Base-by-base conservation (phyloP, 192 early-diverging fungal genomes). In the Rhizophagus sp. region DNA sequence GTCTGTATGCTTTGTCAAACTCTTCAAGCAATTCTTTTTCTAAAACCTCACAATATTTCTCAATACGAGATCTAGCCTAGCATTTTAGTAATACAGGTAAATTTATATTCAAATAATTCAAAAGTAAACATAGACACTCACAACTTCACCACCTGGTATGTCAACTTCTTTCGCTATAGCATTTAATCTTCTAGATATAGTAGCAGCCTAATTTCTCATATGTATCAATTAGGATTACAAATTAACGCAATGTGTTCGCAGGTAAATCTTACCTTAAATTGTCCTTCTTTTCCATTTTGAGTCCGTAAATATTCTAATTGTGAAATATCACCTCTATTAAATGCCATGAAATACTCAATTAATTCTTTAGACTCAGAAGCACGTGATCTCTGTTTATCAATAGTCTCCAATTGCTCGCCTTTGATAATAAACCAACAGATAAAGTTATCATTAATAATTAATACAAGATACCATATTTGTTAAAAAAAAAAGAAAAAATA, bases 391-490 rank as follows among this genome's bases (percentile, higher is more conserved):
- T 99, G 97, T 79, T 94, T 96, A 82, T 97, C 96, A 62, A 98
- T 94, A 0, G 93, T 97, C 81, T 99, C 98, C 57, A 99, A 89
- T 86, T 99, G 97, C 83, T 99, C 98, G 75, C 98, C 94, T 93
- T 76, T 11, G 44, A 63, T 39, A 2, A 62, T 10, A 30, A 63
- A 25, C 24, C 30, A 41, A 27, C 47, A 49, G 3, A 57, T 57
- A 19, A 22, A 3, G 30, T 1, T 30, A 30, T 30, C 1, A 30
- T 30, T 30, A 30, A 30, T 8, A 52, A 19, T 52, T 17, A 3
- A 17, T 19, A 52, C 17, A 13, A 52, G 17, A 15, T 50, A 50
- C 15, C 2, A 15, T 49, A 30, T 11, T 15, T 19, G 50, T 15
- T 15, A 15, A 17, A 52, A 3, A 15, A 52, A 17, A 52, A 47